Percentiles rank a stretch among this genome's conserved stretches.
phyloP scores from a whole-genome alignment of 768 basidiomycete genomes.

The Pisolithus sp. region DNA sequence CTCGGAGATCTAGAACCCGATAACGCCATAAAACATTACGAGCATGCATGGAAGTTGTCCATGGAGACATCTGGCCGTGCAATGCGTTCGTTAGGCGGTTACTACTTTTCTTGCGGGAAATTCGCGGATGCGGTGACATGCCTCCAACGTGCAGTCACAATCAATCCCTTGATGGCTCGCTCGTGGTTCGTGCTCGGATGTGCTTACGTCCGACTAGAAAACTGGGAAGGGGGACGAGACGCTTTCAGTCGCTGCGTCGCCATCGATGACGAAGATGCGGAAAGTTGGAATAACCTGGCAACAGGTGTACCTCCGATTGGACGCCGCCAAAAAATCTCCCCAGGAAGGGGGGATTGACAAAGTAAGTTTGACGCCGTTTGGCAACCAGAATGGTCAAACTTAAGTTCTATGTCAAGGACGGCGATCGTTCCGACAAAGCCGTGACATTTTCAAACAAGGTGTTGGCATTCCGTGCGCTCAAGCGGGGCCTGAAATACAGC shows the following conservation, averaged over 20 bases:
- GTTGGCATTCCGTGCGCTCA: conserved; percentile 88
- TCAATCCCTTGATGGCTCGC: conserved; percentile 82
- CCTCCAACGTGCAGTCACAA: conserved; percentile 69
- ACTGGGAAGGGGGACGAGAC: conserved; percentile 78
- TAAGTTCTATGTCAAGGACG: conserved; percentile 20
- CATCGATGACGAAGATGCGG: conserved; percentile 93
- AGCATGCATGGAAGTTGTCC: conserved; percentile 80
- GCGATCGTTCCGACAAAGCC: conserved; percentile 17
- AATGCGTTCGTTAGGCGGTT: conserved; percentile 85
- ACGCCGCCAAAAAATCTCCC: conserved; percentile 31
- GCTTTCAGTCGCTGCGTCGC: conserved; percentile 83
- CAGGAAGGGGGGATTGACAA: conserved; percentile 28
- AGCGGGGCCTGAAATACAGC: conserved; percentile 76
- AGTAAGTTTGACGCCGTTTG: conserved; percentile 12
- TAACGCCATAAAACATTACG: conserved; percentile 66
- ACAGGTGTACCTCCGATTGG: conserved; percentile 88
- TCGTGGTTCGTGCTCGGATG: conserved; percentile 99
- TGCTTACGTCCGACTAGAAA: conserved; percentile 71
- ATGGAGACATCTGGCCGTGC: conserved; percentile 77
- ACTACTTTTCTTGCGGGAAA: conserved; percentile 64
- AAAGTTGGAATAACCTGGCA: conserved; percentile 98
- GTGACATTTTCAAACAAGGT: conserved; percentile 70
- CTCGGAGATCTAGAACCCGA: conserved; percentile 86
- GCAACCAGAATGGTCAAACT: conserved; percentile 4
- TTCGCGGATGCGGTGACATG: conserved; percentile 59